phyloP scores from a whole-genome alignment of 257 asterid species.

The Vinca minor region DNA sequence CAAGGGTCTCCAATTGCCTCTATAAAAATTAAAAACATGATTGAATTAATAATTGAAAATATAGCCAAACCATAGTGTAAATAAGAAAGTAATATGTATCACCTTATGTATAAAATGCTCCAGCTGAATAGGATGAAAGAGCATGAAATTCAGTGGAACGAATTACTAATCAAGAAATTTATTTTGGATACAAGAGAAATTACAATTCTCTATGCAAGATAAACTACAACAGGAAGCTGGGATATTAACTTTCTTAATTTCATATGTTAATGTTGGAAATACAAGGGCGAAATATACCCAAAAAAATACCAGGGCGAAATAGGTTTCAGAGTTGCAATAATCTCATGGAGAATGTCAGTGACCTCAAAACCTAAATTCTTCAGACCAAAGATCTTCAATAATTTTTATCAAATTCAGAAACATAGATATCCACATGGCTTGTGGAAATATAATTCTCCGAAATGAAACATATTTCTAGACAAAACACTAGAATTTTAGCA shows the following conservation, averaged over 20 bases:
- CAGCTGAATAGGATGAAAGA: neutral
- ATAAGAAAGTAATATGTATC: neutral
- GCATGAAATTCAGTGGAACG: neutral
- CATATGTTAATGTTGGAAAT: neutral
- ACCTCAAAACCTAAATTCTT: neutral
- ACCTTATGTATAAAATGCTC: neutral
- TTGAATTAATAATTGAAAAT: neutral
- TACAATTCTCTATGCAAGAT: neutral
- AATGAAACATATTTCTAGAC: neutral
- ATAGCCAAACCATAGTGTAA: neutral
- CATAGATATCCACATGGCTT: neutral
- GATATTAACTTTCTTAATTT: neutral
- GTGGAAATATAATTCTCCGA: neutral
- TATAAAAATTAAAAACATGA: constrained; percentile 28
- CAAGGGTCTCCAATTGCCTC: constrained; percentile 95
- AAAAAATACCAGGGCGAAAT: too few relatives aligned
- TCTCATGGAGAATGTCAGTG: too few relatives aligned
- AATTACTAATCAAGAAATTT: too few relatives aligned
- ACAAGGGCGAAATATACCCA: neutral
- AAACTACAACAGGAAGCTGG: neutral
- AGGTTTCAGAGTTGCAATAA: constrained; percentile 2
- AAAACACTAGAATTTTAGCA: too few relatives aligned
- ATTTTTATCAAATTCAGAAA: neutral
- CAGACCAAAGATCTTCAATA: neutral
- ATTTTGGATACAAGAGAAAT: neutral